Base-by-base conservation (phyloP, 176 grass and related monocot species). In the Oryza meyeriana region DNA sequence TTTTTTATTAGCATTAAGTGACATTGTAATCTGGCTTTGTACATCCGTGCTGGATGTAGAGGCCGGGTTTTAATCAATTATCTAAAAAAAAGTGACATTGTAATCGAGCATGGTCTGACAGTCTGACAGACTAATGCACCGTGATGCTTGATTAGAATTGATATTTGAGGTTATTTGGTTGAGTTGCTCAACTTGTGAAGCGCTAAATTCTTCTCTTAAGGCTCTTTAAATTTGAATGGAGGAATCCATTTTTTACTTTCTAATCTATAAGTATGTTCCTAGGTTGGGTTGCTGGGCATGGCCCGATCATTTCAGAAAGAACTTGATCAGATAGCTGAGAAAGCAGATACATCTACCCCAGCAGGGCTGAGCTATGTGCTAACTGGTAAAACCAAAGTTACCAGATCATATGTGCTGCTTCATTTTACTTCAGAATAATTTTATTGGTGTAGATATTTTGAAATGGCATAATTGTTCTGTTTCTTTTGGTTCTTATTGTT, bases 201-300 rank as follows among this genome's bases (percentile, higher is more conserved):
- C 13, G 10, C 32, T 2, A 33, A 61, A 16, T 81, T 71, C 34
- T 30, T 71, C 16, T 33, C 52, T 58, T 70, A 8, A 40, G 3
- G 33, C 29, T 50, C 32, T 57, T 80, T 9, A 1, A 69, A 55
- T 8, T n/a, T 22, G 50, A 76, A 20, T 28, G 27, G 24, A 70
- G 32, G 11, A 69, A 59, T 79, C 24, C 28, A 50, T 20, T 48
- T 11, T 29, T 57, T 40, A 83, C 22, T 39, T 71, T 44, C 45
- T 90, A 58, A 62, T 76, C n/a, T 22, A 9, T 92, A 69, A 34
- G 18, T 61, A 13, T 84, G 24, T 72, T 89, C 75, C 14, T 75
- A 99, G 96, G 96, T 99, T 90, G 96, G 96, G 14, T 91, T 99
- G 58, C 81, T 99, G 78, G 96, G 96, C 22, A 87, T 99, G 89